A percentile compares a stretch with the other conserved stretches of the same genome.
Evolutionary conservation across 1,284 basidiomycete species (phyloP).

Genomic region (Mrakiaceae sp.): DNA sequence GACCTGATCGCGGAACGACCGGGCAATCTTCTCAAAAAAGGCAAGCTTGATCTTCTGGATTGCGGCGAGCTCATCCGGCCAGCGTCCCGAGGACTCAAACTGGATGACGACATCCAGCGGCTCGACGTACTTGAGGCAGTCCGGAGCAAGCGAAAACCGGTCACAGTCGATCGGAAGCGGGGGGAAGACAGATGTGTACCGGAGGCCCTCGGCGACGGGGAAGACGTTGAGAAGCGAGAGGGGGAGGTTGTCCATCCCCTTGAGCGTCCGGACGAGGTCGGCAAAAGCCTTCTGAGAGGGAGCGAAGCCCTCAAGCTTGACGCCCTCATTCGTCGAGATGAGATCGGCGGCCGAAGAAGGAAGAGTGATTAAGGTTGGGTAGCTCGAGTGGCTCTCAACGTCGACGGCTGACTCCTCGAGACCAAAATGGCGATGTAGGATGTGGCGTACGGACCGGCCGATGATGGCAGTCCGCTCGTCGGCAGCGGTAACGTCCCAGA

Average conservation of each 20-base stretch:
- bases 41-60: conserved; percentile 94
- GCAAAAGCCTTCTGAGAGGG: conserved; percentile 72
- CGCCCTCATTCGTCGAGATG: conserved; percentile 33
- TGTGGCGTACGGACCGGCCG: conserved; percentile 56
- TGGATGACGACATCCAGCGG: conserved; percentile 65
- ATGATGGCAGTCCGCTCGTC: conserved; percentile 67
- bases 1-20: conserved; percentile 46
- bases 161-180: conserved; percentile 48
- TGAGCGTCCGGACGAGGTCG: conserved; percentile 61
- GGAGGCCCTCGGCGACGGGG: conserved; percentile 59
- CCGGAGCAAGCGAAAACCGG: conserved; percentile 36
- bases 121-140: conserved; percentile 53
- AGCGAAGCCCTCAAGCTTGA: conserved; percentile 53
- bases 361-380: conserved; percentile 47
- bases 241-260: conserved; percentile 63
- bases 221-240: conserved; percentile 62
- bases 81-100: conserved; percentile 80
- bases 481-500: conserved; percentile 54
- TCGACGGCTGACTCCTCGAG: conserved; percentile 44
- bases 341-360: conserved; percentile 44
- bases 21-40: conserved; percentile 68
- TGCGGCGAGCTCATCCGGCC: conserved; percentile 89
- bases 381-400: conserved; percentile 51
- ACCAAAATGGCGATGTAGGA: conserved; percentile 64
- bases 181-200: conserved; percentile 70